Conservation (phyloP, 805 yeast genomes). For the Wickerhamomyces bovis region DNA sequence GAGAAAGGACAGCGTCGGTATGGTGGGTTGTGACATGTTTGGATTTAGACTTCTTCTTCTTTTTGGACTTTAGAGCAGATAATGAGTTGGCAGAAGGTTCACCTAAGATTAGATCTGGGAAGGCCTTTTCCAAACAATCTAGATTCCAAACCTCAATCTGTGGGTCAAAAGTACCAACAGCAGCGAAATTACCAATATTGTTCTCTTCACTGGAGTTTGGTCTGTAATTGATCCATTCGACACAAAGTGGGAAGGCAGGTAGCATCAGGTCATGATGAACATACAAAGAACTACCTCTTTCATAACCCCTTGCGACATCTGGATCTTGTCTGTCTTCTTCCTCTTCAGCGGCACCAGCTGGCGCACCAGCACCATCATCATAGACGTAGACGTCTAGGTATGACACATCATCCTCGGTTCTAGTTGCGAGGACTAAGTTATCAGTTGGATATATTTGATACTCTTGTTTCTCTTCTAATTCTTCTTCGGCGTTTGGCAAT, state of each 20-base stretch:
- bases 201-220: slow-evolving; percentile 40
- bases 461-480: slow-evolving; percentile 74
- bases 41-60: slow-evolving; percentile 42
- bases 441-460: slow-evolving; percentile 85
- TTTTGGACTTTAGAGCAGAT: slow-evolving; percentile 24
- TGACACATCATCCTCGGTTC: slow-evolving; percentile 94
- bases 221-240: slow-evolving; percentile 85
- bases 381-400: slow-evolving; percentile 89
- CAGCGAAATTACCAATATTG: slow-evolving; percentile 84
- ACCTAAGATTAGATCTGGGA: slow-evolving; percentile 90
- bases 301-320: slow-evolving; percentile 68
- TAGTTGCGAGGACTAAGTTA: slow-evolving; percentile 80
- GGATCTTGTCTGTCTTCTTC: slow-evolving; percentile 60
- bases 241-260: slow-evolving; percentile 94
- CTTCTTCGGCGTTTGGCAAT: slow-evolving; percentile 46
- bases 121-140: slow-evolving; percentile 87
- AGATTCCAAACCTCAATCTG: slow-evolving; percentile 96
- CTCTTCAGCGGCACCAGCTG: slow-evolving; percentile 56
- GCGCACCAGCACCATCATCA: slow-evolving; percentile 89
- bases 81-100: slow-evolving; percentile 42
- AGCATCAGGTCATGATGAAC: slow-evolving; percentile 96
- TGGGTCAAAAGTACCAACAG: slow-evolving; percentile 95
- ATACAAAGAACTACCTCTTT: slow-evolving; percentile 71
- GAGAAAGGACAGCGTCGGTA: slow-evolving; percentile 87
- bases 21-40: slow-evolving; percentile 69